Evolutionary conservation across 371 early-diverging fungal species (phyloP).

Genomic region (Apophysomyces ossiformis): DNA sequence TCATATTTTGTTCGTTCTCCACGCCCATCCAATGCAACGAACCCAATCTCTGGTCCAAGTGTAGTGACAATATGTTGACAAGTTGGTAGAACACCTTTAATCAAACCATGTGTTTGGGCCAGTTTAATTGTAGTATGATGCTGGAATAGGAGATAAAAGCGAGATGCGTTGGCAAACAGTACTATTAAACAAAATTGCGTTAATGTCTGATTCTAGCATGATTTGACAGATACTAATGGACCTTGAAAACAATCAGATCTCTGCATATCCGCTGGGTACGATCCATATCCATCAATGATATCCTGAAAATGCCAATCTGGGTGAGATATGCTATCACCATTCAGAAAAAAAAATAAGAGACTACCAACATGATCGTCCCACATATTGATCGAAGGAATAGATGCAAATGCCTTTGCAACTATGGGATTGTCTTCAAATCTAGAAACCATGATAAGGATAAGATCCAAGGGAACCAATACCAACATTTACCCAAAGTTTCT

Average conservation of each 20-base stretch:
- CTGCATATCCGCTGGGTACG: constrained; percentile 78
- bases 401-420: constrained; percentile 63
- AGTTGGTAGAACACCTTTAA: constrained; percentile 26
- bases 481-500: constrained; percentile 59
- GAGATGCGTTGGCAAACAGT: constrained; percentile 61
- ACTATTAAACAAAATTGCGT: constrained; percentile 8
- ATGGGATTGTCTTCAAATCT: constrained; percentile 35
- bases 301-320: constrained; percentile 15
- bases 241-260: constrained; percentile 47
- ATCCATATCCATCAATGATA: constrained; percentile 79
- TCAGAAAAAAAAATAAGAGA: not conserved
- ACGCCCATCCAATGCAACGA: constrained; percentile 75
- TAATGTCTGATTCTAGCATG: not conserved
- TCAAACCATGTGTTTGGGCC: constrained; percentile 58
- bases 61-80: constrained; percentile 35
- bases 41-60: constrained; percentile 45
- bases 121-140: constrained; percentile 73
- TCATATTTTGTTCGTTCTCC: constrained; percentile 69
- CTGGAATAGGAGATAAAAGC: constrained; percentile 85
- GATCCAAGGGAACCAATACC: not conserved
- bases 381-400: constrained; percentile 75
- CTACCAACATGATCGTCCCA: constrained; percentile 74
- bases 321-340: not conserved
- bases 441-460: not conserved
- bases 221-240: not conserved